Evolutionary conservation across 306 rosid genomes (phyloP), one percentile per base, ranked within the genome.

Genomic region (Begonia fuchsioides): DNA sequence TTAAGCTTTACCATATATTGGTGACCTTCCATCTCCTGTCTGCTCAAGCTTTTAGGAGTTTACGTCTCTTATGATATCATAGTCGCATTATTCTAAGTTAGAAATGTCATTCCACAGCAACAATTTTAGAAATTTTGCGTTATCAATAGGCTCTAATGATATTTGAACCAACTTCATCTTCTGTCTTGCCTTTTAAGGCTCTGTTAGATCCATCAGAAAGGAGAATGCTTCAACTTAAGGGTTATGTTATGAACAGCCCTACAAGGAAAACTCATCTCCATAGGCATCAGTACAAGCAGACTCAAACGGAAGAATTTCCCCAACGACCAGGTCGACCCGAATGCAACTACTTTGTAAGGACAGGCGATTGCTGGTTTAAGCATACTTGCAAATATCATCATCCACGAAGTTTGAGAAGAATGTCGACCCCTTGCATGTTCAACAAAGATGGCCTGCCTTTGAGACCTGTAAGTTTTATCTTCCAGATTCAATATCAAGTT

Each of bases 261-360:
- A 62, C 73, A 49, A 52, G 63, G 10, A 90, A 74, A 61, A 58
- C 78, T 56, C 77, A 79, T 71, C 50, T 58, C 39, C 84, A 70
- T 63, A 43, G 50, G 49, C 86, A n/a, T n/a, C n/a, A n/a, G n/a
- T n/a, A 60, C 60, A 74, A 51, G 60, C 82, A 70, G 39, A 61
- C 58, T 32, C 75, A 50, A 59, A 57, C 57, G 35, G 95, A 71
- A 18, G 92, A 77, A 52, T 82, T 51, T 67, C 98, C 93, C 2
- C 94, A 90, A 61, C 73, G 95, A 61, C 98, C 94, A 26, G 95
- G 96, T 26, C 92, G 79, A 79, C 96, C 98, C 26, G 82, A 73
- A 20, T 90, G 98, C 81, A 79, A 59, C 60, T 85, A 50, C 78
- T 90, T 72, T 77, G 35, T 90, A 47, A 90, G 81, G 80, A 90